phyloP scores from a whole-genome alignment of 257 asterid species.

The Solanum neorickii region DNA sequence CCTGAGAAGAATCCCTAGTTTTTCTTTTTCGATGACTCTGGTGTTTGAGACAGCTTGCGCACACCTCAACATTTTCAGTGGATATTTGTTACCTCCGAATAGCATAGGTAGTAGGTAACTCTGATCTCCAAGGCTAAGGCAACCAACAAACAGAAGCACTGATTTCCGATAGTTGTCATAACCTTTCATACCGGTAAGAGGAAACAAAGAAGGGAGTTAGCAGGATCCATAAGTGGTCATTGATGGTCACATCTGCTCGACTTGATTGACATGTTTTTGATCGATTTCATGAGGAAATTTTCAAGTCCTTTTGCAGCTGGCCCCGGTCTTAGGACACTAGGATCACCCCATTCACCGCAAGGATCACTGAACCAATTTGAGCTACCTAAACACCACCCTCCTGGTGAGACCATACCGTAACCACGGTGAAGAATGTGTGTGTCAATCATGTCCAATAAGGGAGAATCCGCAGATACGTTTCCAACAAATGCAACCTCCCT shows the following conservation, averaged over 20 bases:
- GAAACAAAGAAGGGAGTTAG: background rate
- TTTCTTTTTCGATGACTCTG: background rate
- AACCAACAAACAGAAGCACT: background rate
- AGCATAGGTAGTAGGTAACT: background rate
- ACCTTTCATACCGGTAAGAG: background rate
- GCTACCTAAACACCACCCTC: constrained; percentile 37
- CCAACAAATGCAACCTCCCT: constrained; percentile 27
- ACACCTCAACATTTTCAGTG: background rate
- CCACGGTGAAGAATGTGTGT: constrained; percentile 16
- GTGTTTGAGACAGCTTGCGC: background rate
- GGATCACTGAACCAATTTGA: constrained; percentile 18
- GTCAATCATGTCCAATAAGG: constrained; percentile 25
- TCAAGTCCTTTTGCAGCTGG: constrained; percentile 20
- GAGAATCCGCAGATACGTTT: constrained; percentile 9
- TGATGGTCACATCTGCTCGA: constrained; percentile 1
- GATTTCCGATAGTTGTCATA: background rate
- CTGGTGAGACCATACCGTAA: constrained; percentile 15
- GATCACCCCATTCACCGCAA: constrained; percentile 26
- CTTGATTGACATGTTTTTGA: background rate
- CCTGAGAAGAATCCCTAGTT: background rate
- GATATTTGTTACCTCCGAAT: background rate
- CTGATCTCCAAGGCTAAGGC: background rate
- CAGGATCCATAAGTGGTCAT: background rate
- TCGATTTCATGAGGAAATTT: constrained; percentile 14
- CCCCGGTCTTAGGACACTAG: constrained; percentile 21